phyloP scores from a whole-genome alignment of 768 basidiomycete genomes.

The Hericium alpestre region DNA sequence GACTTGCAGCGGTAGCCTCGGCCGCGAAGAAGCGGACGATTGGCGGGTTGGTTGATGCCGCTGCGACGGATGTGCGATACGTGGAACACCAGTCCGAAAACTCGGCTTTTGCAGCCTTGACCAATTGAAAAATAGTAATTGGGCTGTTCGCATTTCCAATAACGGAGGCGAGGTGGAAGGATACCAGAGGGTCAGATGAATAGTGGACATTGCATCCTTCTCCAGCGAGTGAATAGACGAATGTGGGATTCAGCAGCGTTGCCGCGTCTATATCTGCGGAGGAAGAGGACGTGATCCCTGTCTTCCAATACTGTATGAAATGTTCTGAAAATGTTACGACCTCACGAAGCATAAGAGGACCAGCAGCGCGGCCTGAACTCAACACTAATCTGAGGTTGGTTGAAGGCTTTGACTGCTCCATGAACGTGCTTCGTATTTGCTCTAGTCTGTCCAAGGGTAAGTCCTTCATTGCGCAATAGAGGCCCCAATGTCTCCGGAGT shows the following conservation, averaged over 20 bases:
- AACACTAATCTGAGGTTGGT: no score
- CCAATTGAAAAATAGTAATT: conserved; percentile 16
- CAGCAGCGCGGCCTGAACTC: no score
- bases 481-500: conserved; percentile 30
- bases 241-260: conserved; percentile 34
- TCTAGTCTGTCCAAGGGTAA: background rate
- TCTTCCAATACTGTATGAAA: conserved; percentile 29
- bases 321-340: conserved; percentile 12
- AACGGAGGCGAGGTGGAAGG: conserved; percentile 33
- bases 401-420: no score
- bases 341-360: no score
- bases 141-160: conserved; percentile 13
- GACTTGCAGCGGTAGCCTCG: conserved; percentile 30
- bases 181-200: conserved; percentile 29
- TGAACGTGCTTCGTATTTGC: background rate
- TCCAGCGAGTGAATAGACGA: conserved; percentile 30
- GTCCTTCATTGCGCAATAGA: conserved; percentile 7
- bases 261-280: conserved; percentile 12
- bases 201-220: conserved; percentile 32
- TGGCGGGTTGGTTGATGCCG: conserved; percentile 1
- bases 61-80: conserved; percentile 12
- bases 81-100: conserved; percentile 26
- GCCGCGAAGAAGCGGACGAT: conserved; percentile 31
- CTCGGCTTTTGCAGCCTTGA: conserved; percentile 22
- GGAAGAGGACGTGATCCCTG: conserved; percentile 27